phyloP scores from a whole-genome alignment of 345 rosid genomes.

The Turritis glabra region DNA sequence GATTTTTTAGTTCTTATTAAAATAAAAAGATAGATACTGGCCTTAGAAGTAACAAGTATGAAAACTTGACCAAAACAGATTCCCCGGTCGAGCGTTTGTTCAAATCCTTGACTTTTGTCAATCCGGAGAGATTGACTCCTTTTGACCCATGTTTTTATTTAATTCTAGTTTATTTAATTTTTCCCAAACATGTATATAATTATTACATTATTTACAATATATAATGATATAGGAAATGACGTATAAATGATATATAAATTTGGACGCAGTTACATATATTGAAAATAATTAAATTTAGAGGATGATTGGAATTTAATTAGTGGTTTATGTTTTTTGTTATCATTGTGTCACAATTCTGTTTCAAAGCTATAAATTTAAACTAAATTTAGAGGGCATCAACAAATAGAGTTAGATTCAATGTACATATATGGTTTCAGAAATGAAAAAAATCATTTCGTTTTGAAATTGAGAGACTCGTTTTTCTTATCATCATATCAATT shows the following conservation, averaged over 20 bases:
- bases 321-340: neutral
- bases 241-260: neutral
- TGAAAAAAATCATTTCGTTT: slow-evolving; percentile 26
- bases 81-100: slow-evolving; percentile 18
- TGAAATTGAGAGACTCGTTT: slow-evolving; percentile 27
- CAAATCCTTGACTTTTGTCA: slow-evolving; percentile 32
- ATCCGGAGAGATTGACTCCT: slow-evolving; percentile 23
- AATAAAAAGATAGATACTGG: neutral
- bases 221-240: neutral
- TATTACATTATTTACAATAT: neutral
- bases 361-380: neutral
- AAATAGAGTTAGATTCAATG: slow-evolving; percentile 10
- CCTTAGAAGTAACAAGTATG: slow-evolving; percentile 31
- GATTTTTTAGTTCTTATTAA: neutral
- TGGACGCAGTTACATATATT: neutral
- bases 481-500: slow-evolving; percentile 22
- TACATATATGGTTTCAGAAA: neutral
- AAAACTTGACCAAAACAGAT: slow-evolving; percentile 37
- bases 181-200: neutral
- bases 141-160: slow-evolving; percentile 29
- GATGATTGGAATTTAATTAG: neutral
- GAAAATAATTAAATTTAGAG: neutral
- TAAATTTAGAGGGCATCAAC: neutral
- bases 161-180: too few species aligned
- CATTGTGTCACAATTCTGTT: neutral